These are phyloP conservation scores for Aspergillus heteromorphus DNA, from an alignment of 495 filamentous ascomycete genomes.

Conservation along the genomic window DNA sequence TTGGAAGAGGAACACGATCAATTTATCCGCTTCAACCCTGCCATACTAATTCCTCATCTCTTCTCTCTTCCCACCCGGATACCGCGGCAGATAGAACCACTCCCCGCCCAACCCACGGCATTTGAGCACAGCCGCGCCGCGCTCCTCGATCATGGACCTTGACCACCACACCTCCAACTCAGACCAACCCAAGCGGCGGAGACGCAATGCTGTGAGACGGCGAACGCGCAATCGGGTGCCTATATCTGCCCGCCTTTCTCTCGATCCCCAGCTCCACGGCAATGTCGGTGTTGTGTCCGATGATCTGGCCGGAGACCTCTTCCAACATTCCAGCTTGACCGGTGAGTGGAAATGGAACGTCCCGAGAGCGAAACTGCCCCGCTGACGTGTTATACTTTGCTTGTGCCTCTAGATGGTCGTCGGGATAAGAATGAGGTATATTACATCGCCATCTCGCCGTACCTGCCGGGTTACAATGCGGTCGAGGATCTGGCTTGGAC, in stretches of 20 bases:
- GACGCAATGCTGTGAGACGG: slow-evolving; percentile 30
- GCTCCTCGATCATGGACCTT: slow-evolving; percentile 30
- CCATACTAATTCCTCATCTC: slow-evolving; percentile 2
- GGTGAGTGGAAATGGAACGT: slow-evolving; percentile 20
- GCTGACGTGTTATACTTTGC: background rate
- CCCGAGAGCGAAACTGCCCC: too few relatives aligned
- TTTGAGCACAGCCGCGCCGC: slow-evolving; percentile 14
- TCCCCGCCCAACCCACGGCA: slow-evolving; percentile 21
- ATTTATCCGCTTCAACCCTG: background rate
- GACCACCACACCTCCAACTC: slow-evolving; percentile 31
- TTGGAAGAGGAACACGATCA: slow-evolving; percentile 6
- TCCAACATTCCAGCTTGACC: slow-evolving; percentile 49
- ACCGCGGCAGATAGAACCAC: background rate
- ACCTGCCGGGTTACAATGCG: slow-evolving; percentile 55
- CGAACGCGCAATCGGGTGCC: slow-evolving; percentile 50
- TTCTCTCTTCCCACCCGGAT: slow-evolving; percentile 2
- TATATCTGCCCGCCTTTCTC: slow-evolving; percentile 56
- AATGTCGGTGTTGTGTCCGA: slow-evolving; percentile 83
- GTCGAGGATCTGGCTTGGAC: slow-evolving; percentile 72
- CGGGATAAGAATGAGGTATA: slow-evolving; percentile 34
- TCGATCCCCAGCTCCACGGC: slow-evolving; percentile 81
- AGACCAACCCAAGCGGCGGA: slow-evolving; percentile 39
- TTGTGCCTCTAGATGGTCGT: slow-evolving; percentile 1
- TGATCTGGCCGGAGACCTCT: slow-evolving; percentile 77
- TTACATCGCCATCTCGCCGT: slow-evolving; percentile 78